These are phyloP conservation scores for Fusarium robinianum DNA, from an alignment of 2,329 filamentous ascomycete species.

Conservation along the genomic window DNA sequence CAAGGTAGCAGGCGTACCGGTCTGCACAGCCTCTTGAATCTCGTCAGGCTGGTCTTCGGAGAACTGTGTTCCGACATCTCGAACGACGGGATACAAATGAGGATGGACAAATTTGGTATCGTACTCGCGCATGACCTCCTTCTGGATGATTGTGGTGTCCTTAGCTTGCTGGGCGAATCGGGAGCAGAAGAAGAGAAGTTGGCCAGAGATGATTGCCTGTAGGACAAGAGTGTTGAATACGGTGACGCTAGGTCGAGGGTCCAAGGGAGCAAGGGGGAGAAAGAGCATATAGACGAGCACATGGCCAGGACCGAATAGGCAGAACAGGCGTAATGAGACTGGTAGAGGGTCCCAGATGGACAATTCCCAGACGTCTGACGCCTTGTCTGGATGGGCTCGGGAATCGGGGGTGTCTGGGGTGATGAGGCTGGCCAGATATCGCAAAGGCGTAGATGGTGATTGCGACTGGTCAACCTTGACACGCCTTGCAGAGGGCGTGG, in stretches of 20 bases:
- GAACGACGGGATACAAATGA: slow-evolving; percentile 77
- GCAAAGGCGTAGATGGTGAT: slow-evolving; percentile 75
- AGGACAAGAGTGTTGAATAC: slow-evolving; percentile 82
- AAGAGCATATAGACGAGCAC: slow-evolving; percentile 89
- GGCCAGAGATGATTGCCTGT: slow-evolving; percentile 72
- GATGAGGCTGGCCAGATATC: slow-evolving; percentile 71
- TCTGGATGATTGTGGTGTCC: slow-evolving; percentile 82
- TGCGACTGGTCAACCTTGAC: slow-evolving; percentile 80
- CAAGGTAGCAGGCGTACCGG: slow-evolving; percentile 61
- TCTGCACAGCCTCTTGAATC: slow-evolving; percentile 50
- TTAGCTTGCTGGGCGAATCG: slow-evolving; percentile 84
- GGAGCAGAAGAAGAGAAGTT: slow-evolving; percentile 74
- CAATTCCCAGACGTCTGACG: slow-evolving; percentile 92
- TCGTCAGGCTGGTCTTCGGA: slow-evolving; percentile 53
- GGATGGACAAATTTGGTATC: slow-evolving; percentile 95
- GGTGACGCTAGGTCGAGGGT: slow-evolving; percentile 82
- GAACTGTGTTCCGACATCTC: slow-evolving; percentile 80
- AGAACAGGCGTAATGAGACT: slow-evolving; percentile 79
- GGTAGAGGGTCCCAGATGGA: slow-evolving; percentile 92
- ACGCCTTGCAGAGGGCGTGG: slow-evolving; percentile 83
- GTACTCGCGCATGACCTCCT: slow-evolving; percentile 93
- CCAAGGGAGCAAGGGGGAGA: slow-evolving; percentile 74
- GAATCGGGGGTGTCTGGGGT: slow-evolving; percentile 74
- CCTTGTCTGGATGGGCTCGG: slow-evolving; percentile 79
- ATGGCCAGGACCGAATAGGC: slow-evolving; percentile 91